A percentile compares a stretch with the other conserved stretches of the same genome.
phyloP scores from a whole-genome alignment of 2,329 filamentous ascomycete genomes.

The Phaeophleospora eucalypticola region DNA sequence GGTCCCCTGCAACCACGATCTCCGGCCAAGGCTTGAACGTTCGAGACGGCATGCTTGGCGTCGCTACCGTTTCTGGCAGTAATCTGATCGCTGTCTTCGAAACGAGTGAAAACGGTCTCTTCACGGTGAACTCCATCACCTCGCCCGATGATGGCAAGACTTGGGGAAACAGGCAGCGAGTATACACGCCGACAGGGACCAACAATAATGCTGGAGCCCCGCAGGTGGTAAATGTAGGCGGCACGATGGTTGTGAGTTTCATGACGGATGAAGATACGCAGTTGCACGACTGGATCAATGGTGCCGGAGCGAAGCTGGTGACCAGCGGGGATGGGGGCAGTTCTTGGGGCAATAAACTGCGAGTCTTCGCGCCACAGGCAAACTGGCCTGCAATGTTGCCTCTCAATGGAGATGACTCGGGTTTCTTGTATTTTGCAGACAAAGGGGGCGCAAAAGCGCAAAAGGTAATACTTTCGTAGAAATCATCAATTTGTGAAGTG shows the following conservation, averaged over 20 bases:
- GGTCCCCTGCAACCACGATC: slow-evolving; percentile 33
- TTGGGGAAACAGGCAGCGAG: slow-evolving; percentile 37
- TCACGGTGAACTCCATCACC: slow-evolving; percentile 37
- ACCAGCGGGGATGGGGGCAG: slow-evolving; percentile 28
- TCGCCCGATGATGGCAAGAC: slow-evolving; percentile 41
- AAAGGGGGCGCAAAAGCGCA: slow-evolving; percentile 25
- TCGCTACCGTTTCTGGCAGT: slow-evolving; percentile 30
- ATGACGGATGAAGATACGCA: slow-evolving; percentile 43
- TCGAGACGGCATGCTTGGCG: slow-evolving; percentile 46
- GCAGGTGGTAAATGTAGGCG: slow-evolving; percentile 42
- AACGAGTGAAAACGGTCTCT: slow-evolving; percentile 31
- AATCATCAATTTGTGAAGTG: too few relatives aligned
- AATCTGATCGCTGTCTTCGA: slow-evolving; percentile 45
- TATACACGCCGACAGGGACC: slow-evolving; percentile 37
- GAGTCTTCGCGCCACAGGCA: slow-evolving; percentile 24
- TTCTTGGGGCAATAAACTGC: slow-evolving; percentile 32
- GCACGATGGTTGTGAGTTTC: slow-evolving; percentile 42
- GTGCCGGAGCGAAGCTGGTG: slow-evolving; percentile 25
- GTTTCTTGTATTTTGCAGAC: slow-evolving; percentile 30
- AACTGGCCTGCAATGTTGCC: slow-evolving; percentile 32
- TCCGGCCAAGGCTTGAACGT: slow-evolving; percentile 35
- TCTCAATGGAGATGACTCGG: slow-evolving; percentile 25
- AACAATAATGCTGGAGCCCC: slow-evolving; percentile 40
- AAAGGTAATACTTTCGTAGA: slow-evolving; percentile 19
- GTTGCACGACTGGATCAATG: slow-evolving; percentile 12